Evolutionary conservation across 2,329 filamentous ascomycete genomes (phyloP).

Genomic region (Purpureocillium lavendulum): DNA sequence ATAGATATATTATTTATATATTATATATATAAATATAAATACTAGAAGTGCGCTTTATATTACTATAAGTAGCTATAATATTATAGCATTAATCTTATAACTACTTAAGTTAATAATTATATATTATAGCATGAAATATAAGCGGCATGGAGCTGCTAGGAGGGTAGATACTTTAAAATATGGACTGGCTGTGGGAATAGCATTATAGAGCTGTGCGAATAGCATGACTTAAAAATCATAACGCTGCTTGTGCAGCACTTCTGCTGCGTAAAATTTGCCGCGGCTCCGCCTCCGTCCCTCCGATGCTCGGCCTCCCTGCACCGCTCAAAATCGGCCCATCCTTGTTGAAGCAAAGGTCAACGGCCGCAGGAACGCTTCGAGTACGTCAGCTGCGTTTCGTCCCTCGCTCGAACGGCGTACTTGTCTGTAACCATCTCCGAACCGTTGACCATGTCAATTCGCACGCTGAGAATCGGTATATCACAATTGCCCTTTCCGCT

Average conservation of each 20-base stretch:
- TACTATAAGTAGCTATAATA: constrained; percentile 2
- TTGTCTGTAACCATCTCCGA: constrained; percentile 1
- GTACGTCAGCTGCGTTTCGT: background rate
- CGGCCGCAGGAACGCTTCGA: constrained; percentile 1
- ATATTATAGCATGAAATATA: constrained; percentile 4
- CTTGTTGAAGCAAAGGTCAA: no score
- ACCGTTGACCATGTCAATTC: constrained; percentile 25
- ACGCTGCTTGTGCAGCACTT: no score
- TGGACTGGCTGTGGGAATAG: no score
- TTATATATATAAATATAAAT: constrained; percentile 2
- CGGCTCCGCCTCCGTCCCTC: no score
- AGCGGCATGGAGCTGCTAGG: background rate
- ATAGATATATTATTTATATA: background rate
- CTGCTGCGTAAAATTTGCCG: no score
- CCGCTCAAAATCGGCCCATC: no score
- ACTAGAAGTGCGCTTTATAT: constrained; percentile 1
- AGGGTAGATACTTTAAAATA: no score
- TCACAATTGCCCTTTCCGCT: background rate
- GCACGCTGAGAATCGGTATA: constrained; percentile 33
- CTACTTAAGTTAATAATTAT: no score
- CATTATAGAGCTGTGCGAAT: no score
- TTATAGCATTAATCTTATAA: constrained; percentile 1
- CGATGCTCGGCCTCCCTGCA: no score
- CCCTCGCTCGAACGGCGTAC: no score
- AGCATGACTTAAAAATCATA: no score